Evolutionary conservation across 2,329 filamentous ascomycete species (phyloP).

Genomic region (Ophiostoma perfectum): DNA sequence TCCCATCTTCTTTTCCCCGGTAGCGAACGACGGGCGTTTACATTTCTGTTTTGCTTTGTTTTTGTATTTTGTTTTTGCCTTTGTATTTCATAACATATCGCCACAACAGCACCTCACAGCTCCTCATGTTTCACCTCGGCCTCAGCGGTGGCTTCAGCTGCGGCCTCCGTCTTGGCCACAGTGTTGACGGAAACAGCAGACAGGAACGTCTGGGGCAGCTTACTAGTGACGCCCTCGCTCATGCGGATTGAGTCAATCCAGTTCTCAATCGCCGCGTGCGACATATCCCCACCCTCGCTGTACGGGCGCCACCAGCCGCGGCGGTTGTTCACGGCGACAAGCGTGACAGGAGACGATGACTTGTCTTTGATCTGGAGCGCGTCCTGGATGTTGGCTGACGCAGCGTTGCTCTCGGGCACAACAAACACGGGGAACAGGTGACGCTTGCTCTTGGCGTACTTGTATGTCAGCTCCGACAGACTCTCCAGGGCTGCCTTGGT

Average conservation of each 20-base stretch:
- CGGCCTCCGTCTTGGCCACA: constrained; percentile 31
- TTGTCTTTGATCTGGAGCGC: constrained; percentile 54
- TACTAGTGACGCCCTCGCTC: constrained; percentile 77
- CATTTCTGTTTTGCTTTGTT: not conserved
- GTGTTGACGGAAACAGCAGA: constrained; percentile 44
- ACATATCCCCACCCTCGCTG: constrained; percentile 48
- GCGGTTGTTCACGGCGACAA: constrained; percentile 80
- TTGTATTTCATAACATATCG: not conserved
- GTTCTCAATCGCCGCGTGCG: constrained; percentile 59
- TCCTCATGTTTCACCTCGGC: constrained; percentile 41
- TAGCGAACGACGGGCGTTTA: not conserved
- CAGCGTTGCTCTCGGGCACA: constrained; percentile 56
- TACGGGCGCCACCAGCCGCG: constrained; percentile 81
- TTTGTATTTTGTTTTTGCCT: not conserved
- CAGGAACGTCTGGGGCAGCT: constrained; percentile 53
- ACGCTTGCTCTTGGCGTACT: constrained; percentile 60
- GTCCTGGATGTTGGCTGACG: constrained; percentile 49
- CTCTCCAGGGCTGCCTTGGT: constrained; percentile 54
- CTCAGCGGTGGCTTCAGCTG: constrained; percentile 20
- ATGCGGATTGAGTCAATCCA: constrained; percentile 92
- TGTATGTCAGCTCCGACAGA: constrained; percentile 69
- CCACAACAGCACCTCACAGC: constrained; percentile 22
- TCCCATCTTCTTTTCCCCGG: not conserved
- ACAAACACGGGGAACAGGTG: constrained; percentile 80
- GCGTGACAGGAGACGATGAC: constrained; percentile 47